These are phyloP conservation scores for Citrus sinensis DNA, from an alignment of 345 rosid genomes.

Conservation along the genomic window DVS_A1.0 CM039163.1:43021501-43022000, in stretches of 20 bases:
- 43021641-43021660: constrained; percentile 12
- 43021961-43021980: background rate
- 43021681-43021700: constrained; percentile 23
- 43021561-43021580: background rate
- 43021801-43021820: constrained; percentile 6
- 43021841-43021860: background rate
- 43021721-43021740: background rate
- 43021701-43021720: background rate
- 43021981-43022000: background rate
- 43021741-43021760: background rate
- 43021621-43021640: constrained; percentile 16
- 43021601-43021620: constrained; percentile 25
- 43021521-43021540: background rate
- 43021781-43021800: background rate
- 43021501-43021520: constrained; percentile 9
- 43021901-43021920: background rate
- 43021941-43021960: background rate
- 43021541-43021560: constrained; percentile 15
- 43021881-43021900: background rate
- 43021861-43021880: background rate
- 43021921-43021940: background rate
- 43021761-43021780: background rate
- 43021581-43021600: constrained; percentile 24
- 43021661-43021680: background rate
- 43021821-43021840: background rate